Evolutionary conservation across 805 yeast genomes (phyloP).

Genomic region (Komagataella pastoris): DNA sequence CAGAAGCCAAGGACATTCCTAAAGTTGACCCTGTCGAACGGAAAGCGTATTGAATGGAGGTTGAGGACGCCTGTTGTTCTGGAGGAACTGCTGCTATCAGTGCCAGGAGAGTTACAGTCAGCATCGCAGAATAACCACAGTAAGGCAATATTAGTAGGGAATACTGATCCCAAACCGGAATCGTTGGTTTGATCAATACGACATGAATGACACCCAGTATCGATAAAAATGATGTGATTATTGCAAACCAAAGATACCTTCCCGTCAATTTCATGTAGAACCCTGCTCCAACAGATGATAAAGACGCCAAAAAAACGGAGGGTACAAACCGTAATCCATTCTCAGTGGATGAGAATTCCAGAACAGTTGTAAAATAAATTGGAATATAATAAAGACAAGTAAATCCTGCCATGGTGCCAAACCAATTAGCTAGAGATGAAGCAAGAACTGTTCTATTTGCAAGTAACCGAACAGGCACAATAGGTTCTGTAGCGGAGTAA

Average conservation of each 20-base stretch:
- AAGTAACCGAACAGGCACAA: conserved; percentile 45
- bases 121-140: conserved; percentile 39
- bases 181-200: conserved; percentile 16
- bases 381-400: conserved; percentile 46
- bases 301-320: conserved; percentile 42
- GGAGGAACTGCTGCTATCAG: conserved; percentile 62
- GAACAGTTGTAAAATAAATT: conserved; percentile 42
- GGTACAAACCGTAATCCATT: conserved; percentile 51
- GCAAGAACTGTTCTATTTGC: conserved; percentile 46
- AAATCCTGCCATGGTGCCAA: conserved; percentile 34
- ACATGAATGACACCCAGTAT: conserved; percentile 29
- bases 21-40: conserved; percentile 55
- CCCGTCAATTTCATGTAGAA: conserved; percentile 53
- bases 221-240: conserved; percentile 27
- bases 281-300: conserved; percentile 53
- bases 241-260: conserved; percentile 34
- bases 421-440: conserved; percentile 52
- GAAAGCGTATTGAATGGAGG: conserved; percentile 54
- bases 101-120: conserved; percentile 54
- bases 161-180: conserved; percentile 27
- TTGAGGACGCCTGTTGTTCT: conserved; percentile 53
- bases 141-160: conserved; percentile 34
- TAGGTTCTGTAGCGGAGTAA: conserved; percentile 37
- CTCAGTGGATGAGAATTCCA: conserved; percentile 36
- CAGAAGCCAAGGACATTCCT: conserved; percentile 52